phyloP scores from a whole-genome alignment of 2,329 filamentous ascomycete species.

The Xylariaceae sp. region DNA sequence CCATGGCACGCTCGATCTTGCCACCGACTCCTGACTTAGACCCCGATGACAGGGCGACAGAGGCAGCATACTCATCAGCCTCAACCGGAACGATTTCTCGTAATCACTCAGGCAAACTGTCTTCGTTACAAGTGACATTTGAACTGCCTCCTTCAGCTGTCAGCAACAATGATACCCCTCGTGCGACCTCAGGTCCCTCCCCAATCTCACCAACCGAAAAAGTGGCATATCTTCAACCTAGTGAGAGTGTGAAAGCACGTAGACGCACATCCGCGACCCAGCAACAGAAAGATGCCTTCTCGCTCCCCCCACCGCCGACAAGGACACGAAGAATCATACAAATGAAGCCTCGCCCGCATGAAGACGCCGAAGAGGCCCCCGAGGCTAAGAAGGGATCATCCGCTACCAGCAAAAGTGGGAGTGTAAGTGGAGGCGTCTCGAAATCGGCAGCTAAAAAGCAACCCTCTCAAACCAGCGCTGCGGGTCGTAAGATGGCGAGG shows the following conservation, averaged over 20 bases:
- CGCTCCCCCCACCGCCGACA: slow-evolving; percentile 87
- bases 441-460: slow-evolving; percentile 63
- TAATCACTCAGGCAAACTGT: slow-evolving; percentile 60
- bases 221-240: slow-evolving; percentile 44
- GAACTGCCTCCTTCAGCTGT: slow-evolving; percentile 76
- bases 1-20: not conserved
- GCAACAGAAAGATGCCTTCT: slow-evolving; percentile 62
- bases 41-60: slow-evolving; percentile 60
- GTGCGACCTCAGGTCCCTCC: slow-evolving; percentile 38
- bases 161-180: slow-evolving; percentile 3
- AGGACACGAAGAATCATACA: slow-evolving; percentile 95
- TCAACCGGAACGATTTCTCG: slow-evolving; percentile 77
- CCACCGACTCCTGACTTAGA: slow-evolving; percentile 12
- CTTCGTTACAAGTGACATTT: slow-evolving; percentile 65
- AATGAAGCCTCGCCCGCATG: slow-evolving; percentile 72
- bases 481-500: slow-evolving; percentile 89
- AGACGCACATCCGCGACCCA: slow-evolving; percentile 48
- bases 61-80: slow-evolving; percentile 72
- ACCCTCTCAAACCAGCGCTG: slow-evolving; percentile 71
- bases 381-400: slow-evolving; percentile 10
- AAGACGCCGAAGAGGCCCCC: slow-evolving; percentile 29
- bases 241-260: slow-evolving; percentile 49
- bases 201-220: slow-evolving; percentile 28
- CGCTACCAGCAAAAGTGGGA: slow-evolving; percentile 7
- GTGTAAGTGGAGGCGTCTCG: not conserved